A percentile compares a stretch with the other conserved stretches of the same genome.
phyloP scores from a whole-genome alignment of 192 early-diverging fungal genomes.

The Cladochytrium replicatum region DNA sequence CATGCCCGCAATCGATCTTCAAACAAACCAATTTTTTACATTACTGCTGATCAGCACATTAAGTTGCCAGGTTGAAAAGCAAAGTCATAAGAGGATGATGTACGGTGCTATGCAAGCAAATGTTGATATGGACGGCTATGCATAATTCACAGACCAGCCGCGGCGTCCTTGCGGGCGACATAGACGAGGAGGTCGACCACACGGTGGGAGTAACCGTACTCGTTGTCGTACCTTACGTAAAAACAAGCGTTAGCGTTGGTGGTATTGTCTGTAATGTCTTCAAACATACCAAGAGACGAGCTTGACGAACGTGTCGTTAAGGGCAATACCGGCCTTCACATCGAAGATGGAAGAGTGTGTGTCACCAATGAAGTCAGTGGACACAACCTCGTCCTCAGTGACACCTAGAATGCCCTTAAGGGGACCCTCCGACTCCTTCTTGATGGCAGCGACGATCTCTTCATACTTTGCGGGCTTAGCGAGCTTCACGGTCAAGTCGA shows the following conservation, averaged over 20 bases:
- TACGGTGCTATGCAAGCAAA: too few species aligned
- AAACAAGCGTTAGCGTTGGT: not conserved
- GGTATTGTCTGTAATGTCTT: too few species aligned
- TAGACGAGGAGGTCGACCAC: conserved; percentile 79
- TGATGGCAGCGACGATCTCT: conserved; percentile 78
- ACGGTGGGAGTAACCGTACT: conserved; percentile 87
- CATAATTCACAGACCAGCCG: too few species aligned
- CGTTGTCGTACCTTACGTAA: conserved; percentile 27
- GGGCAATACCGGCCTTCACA: conserved; percentile 87
- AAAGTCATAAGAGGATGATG: too few species aligned
- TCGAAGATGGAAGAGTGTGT: conserved; percentile 88
- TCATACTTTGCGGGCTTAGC: conserved; percentile 85
- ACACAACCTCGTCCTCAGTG: conserved; percentile 93
- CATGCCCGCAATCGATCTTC: too few species aligned
- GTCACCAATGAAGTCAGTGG: conserved; percentile 90
- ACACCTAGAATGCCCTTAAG: conserved; percentile 87
- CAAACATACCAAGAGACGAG: conserved; percentile 81
- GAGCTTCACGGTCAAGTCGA: conserved; percentile 90
- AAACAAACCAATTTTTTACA: too few species aligned
- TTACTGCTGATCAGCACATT: too few species aligned
- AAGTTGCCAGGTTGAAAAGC: too few species aligned
- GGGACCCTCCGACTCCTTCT: conserved; percentile 68
- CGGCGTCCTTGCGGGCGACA: too few species aligned
- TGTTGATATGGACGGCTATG: too few species aligned
- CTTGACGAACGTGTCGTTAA: conserved; percentile 95